These are phyloP conservation scores for Tulasnella sp. DNA, from an alignment of 768 basidiomycete species.

Conservation along the genomic window DNA sequence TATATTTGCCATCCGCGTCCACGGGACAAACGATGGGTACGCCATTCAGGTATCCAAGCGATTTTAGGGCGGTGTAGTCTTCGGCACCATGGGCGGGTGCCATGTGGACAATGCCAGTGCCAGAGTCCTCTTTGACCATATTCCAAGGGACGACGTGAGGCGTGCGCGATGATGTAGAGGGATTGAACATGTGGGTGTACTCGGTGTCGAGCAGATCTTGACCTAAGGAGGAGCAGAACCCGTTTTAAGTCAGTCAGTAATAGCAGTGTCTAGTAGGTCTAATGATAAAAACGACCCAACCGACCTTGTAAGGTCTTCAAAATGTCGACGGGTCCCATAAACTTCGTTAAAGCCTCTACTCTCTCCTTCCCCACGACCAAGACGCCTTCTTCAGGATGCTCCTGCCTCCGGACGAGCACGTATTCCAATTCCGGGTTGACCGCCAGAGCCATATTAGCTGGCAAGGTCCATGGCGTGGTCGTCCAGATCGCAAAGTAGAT, in stretches of 20 bases:
- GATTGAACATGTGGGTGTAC: slow-evolving; percentile 24
- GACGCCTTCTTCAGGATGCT: slow-evolving; percentile 18
- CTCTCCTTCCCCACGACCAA: slow-evolving; percentile 32
- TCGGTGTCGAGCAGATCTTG: slow-evolving; percentile 18
- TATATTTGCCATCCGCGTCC: slow-evolving; percentile 64
- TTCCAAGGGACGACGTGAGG: slow-evolving; percentile 51
- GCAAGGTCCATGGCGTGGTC: slow-evolving; percentile 95
- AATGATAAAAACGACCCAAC: not conserved
- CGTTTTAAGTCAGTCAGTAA: not conserved
- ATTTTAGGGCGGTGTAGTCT: slow-evolving; percentile 66
- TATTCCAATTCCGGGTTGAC: slow-evolving; percentile 68
- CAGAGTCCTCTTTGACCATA: slow-evolving; percentile 79
- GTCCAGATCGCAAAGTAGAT: slow-evolving; percentile 76
- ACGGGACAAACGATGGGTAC: slow-evolving; percentile 68
- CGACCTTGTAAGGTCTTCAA: slow-evolving; percentile 27
- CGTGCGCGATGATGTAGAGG: slow-evolving; percentile 19
- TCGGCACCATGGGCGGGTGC: slow-evolving; percentile 92
- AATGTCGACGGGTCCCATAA: slow-evolving; percentile 27
- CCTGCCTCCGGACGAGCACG: slow-evolving; percentile 27
- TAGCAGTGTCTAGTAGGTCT: not conserved
- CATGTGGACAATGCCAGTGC: slow-evolving; percentile 90
- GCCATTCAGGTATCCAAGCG: slow-evolving; percentile 37
- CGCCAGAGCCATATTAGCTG: slow-evolving; percentile 93
- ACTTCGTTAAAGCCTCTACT: slow-evolving; percentile 24
- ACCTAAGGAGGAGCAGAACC: slow-evolving; percentile 17